phyloP scores from a whole-genome alignment of 257 asterid species.

The Jasminum sambac region DNA sequence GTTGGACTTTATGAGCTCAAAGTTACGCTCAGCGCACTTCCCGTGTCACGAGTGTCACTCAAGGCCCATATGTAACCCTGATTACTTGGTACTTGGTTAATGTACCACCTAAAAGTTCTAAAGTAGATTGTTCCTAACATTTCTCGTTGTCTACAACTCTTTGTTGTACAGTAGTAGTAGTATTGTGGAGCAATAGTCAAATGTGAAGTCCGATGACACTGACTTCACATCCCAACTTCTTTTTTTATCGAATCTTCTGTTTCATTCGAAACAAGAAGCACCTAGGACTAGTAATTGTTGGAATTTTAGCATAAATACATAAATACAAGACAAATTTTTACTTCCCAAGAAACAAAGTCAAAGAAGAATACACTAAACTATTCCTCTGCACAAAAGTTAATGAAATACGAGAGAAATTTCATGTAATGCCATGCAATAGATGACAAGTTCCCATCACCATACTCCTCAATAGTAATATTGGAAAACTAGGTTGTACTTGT shows the following conservation, averaged over 20 bases:
- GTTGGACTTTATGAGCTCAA: not conserved
- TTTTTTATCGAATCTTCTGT: not conserved
- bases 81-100: not conserved
- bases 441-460: no score
- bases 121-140: not conserved
- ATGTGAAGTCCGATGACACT: not conserved
- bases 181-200: not conserved
- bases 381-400: not conserved
- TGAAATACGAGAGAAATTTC: not conserved
- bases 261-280: not conserved
- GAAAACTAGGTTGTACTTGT: not conserved
- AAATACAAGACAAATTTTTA: not conserved
- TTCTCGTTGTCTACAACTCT: not conserved
- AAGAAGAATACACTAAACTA: not conserved
- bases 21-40: not conserved
- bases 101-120: not conserved
- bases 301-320: not conserved
- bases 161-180: no score
- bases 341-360: not conserved
- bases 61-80: not conserved
- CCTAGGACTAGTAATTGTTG: not conserved
- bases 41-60: not conserved
- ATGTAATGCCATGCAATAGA: no score
- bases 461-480: not conserved
- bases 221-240: constrained; percentile 1